These are phyloP conservation scores for Exophiala xenobiotica DNA, from an alignment of 2,329 filamentous ascomycete species.

Conservation along the genomic window DNA sequence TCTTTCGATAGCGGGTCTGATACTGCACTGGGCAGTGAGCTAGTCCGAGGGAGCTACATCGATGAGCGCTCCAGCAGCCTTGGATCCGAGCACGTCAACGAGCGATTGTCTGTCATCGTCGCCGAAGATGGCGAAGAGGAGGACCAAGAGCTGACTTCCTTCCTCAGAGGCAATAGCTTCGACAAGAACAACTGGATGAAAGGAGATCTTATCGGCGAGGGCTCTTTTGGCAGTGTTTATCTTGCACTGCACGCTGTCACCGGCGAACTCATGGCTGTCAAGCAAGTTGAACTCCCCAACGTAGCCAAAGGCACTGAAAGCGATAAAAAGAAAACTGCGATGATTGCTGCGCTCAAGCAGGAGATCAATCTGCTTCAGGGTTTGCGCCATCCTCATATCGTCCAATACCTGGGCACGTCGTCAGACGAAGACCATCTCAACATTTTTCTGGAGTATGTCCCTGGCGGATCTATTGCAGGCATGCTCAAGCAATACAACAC, in stretches of 20 bases:
- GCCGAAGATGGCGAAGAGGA: constrained; percentile 88
- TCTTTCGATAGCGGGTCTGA: constrained; percentile 64
- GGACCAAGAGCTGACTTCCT: constrained; percentile 85
- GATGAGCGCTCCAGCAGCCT: constrained; percentile 74
- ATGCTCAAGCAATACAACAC: constrained; percentile 99
- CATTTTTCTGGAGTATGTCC: constrained; percentile 99
- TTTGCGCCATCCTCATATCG: constrained; percentile 93
- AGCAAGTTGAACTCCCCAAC: constrained; percentile 91
- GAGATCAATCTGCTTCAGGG: constrained; percentile 94
- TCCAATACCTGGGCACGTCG: constrained; percentile 94
- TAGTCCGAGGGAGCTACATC: constrained; percentile 76
- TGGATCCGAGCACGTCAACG: constrained; percentile 50
- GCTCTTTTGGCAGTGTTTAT: constrained; percentile 94
- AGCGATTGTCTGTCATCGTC: constrained; percentile 78
- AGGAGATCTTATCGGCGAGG: constrained; percentile 92
- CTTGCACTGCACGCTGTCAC: constrained; percentile 93
- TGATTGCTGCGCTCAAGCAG: constrained; percentile 95
- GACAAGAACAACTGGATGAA: constrained; percentile 99
- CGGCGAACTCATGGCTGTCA: constrained; percentile 95
- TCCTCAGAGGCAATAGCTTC: constrained; percentile 89
- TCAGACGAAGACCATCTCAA: constrained; percentile 89
- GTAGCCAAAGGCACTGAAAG: constrained; percentile 73
- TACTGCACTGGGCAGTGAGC: constrained; percentile 67
- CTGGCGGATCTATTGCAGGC: constrained; percentile 92
- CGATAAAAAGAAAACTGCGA: constrained; percentile 91